phyloP scores from a whole-genome alignment of 169 alveolate genomes.

The Plasmodium malariae region DNA sequence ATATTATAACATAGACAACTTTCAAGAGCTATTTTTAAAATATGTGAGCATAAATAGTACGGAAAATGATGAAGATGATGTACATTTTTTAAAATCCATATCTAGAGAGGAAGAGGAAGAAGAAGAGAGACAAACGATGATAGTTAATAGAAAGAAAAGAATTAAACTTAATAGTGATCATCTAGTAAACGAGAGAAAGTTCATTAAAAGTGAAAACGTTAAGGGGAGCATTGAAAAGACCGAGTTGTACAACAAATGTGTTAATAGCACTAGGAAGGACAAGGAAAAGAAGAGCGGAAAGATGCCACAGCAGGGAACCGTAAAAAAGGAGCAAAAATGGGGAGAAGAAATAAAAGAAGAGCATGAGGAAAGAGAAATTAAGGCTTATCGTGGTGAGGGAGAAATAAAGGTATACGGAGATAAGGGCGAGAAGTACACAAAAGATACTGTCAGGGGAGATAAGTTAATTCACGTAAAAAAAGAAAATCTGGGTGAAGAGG shows the following conservation, averaged over 20 bases:
- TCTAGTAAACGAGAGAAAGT: too few relatives aligned
- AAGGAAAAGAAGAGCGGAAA: too few relatives aligned
- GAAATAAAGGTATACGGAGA: background rate
- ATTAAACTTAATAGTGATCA: too few relatives aligned
- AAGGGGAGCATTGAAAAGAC: too few relatives aligned
- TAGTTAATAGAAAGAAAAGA: background rate
- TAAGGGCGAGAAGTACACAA: background rate
- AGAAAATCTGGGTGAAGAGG: background rate
- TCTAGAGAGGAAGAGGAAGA: constrained; percentile 16
- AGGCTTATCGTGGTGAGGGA: background rate
- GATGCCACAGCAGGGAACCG: too few relatives aligned
- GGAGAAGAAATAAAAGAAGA: background rate
- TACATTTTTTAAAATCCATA: background rate
- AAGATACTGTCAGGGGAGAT: background rate
- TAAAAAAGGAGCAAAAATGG: too few relatives aligned
- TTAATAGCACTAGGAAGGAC: too few relatives aligned
- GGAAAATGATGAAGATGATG: constrained; percentile 22
- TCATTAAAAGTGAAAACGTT: too few relatives aligned
- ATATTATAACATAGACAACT: constrained; percentile 37
- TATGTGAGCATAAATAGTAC: constrained; percentile 11
- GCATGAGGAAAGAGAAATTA: background rate
- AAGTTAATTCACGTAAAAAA: background rate
- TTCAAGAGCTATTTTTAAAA: constrained; percentile 29
- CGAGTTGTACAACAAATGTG: too few relatives aligned
- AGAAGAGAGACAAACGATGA: background rate